Percentiles rank a stretch among this genome's conserved stretches.
Evolutionary conservation across 768 basidiomycete genomes (phyloP).

Genomic region (Macrolepiota dolichaula): DNA sequence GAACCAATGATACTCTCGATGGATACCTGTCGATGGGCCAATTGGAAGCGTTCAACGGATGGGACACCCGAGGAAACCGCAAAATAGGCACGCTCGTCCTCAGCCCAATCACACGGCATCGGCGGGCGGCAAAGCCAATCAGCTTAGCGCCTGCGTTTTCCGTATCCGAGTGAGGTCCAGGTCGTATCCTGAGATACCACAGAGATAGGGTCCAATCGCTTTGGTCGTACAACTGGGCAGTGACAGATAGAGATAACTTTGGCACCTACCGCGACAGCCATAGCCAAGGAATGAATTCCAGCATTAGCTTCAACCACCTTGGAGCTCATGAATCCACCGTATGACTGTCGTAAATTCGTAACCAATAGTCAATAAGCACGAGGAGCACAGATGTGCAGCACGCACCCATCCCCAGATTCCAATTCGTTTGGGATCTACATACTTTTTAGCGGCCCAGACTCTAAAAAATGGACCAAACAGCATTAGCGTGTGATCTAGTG

Average conservation of each 20-base stretch:
- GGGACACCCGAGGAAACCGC: conserved; percentile 4
- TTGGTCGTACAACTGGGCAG: background rate
- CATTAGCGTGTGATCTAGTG: background rate
- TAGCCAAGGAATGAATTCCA: conserved; percentile 85
- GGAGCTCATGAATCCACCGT: conserved; percentile 93
- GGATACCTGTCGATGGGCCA: background rate
- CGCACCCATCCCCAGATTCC: conserved; percentile 98
- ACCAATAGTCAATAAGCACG: conserved; percentile 8
- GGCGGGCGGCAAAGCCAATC: background rate
- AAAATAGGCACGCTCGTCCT: background rate
- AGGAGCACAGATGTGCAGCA: conserved; percentile 8
- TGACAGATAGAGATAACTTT: background rate
- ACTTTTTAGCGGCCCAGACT: conserved; percentile 80
- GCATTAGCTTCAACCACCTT: conserved; percentile 91
- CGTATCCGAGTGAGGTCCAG: background rate
- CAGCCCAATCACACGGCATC: background rate
- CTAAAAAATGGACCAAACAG: conserved; percentile 29
- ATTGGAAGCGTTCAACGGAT: background rate
- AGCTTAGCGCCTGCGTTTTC: background rate
- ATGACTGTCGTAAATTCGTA: conserved; percentile 53
- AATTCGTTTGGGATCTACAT: conserved; percentile 85
- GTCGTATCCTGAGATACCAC: background rate
- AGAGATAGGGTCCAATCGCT: background rate
- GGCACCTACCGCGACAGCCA: conserved; percentile 78
- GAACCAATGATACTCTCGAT: background rate